Evolutionary conservation across 202 grass and related monocot genomes (phyloP).

Genomic region (Digitaria exilis): DNA sequence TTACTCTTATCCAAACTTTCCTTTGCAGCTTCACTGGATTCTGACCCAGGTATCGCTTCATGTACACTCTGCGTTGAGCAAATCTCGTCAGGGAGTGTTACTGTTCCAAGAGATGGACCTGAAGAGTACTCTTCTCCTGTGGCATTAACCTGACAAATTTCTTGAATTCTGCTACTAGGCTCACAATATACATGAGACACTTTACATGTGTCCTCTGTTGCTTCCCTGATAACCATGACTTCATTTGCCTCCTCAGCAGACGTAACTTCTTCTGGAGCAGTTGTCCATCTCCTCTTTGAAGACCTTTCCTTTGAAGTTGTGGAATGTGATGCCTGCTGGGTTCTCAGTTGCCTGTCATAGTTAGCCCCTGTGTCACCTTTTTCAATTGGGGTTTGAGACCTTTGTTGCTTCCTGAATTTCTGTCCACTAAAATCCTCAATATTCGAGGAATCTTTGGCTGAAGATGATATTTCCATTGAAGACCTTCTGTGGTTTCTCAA

Average conservation of each 20-base stretch:
- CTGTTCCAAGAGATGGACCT: conserved; percentile 13
- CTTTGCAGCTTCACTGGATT: background rate
- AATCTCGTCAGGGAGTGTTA: background rate
- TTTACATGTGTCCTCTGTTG: background rate
- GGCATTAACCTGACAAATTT: background rate
- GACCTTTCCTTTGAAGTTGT: conserved; percentile 27
- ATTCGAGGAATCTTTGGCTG: background rate
- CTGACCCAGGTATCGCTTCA: conserved; percentile 10
- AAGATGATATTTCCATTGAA: background rate
- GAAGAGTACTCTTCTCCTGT: background rate
- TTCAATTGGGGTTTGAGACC: background rate
- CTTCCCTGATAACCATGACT: background rate
- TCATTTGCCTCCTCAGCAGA: conserved; percentile 20
- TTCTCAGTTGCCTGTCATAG: background rate
- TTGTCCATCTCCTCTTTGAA: conserved; percentile 36
- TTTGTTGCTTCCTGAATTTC: conserved; percentile 1
- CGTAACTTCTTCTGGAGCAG: conserved; percentile 25
- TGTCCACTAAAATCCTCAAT: background rate
- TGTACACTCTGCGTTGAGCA: background rate
- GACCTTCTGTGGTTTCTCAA: conserved; percentile 19
- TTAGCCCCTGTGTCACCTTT: background rate
- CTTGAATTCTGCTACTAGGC: background rate
- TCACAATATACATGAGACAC: background rate
- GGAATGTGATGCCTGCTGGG: background rate
- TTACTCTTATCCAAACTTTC: conserved; percentile 1